phyloP scores from a whole-genome alignment of 805 yeast species.

The Blastobotrys chiropterorum region DNA sequence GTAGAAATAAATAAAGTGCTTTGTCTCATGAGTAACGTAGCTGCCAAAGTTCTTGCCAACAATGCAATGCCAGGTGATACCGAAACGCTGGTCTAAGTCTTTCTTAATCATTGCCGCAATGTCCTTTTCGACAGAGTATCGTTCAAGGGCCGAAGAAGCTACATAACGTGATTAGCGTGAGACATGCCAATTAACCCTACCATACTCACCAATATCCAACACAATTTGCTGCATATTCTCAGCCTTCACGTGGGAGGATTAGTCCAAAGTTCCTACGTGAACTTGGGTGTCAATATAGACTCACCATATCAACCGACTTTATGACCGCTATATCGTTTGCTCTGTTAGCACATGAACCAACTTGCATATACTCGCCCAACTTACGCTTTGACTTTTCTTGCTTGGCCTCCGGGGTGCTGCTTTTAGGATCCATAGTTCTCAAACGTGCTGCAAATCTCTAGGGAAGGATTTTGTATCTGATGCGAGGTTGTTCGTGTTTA shows the following conservation, averaged over 20 bases:
- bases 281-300: too few species aligned
- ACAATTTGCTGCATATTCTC: slow-evolving; percentile 27
- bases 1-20: slow-evolving; percentile 51
- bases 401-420: background rate
- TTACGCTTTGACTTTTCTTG: background rate
- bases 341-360: background rate
- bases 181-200: slow-evolving; percentile 2
- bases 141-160: background rate
- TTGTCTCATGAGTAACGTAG: slow-evolving; percentile 51
- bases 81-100: slow-evolving; percentile 48
- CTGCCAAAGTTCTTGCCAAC: slow-evolving; percentile 58
- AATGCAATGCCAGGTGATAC: slow-evolving; percentile 59
- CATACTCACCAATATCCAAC: slow-evolving; percentile 24
- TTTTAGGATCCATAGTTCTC: background rate
- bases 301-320: slow-evolving; percentile 32
- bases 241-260: too few species aligned
- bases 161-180: slow-evolving; percentile 4
- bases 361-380: background rate
- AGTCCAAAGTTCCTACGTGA: too few species aligned
- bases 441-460: background rate
- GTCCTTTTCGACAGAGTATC: slow-evolving; percentile 38
- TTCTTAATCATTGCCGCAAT: slow-evolving; percentile 53
- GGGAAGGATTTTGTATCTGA: background rate
- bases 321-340: slow-evolving; percentile 11
- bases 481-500: background rate